Conservation (phyloP, 768 basidiomycete species). For the Neoboletus brunneissimus region DNA sequence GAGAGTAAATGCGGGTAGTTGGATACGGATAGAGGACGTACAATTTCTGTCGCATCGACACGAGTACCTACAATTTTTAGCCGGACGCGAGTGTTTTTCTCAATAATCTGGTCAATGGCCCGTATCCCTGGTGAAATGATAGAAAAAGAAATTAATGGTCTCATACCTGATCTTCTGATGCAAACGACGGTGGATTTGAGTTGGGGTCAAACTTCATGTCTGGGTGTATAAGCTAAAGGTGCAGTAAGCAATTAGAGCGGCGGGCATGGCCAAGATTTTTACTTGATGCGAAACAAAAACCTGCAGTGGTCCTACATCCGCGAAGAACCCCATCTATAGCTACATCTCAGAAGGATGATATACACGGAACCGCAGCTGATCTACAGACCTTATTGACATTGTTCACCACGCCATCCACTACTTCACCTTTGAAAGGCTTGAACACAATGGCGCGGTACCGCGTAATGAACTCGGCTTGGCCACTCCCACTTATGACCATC, state of each 20-base stretch:
- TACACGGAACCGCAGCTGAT: neutral
- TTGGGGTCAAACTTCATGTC: conserved; percentile 96
- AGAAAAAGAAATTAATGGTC: neutral
- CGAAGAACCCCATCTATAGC: conserved; percentile 94
- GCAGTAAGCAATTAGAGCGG: conserved; percentile 3
- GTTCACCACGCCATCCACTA: conserved; percentile 93
- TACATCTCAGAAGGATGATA: neutral
- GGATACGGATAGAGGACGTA: conserved; percentile 39
- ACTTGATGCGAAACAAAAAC: conserved; percentile 98
- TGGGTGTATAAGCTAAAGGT: conserved; percentile 80
- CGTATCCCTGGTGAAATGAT: neutral
- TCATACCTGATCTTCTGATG: conserved; percentile 80
- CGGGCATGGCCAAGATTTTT: conserved; percentile 22
- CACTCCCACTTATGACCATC: conserved; percentile 86
- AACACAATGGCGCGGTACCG: conserved; percentile 96
- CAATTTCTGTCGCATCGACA: conserved; percentile 97
- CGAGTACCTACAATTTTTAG: conserved; percentile 98
- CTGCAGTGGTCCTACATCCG: conserved; percentile 89
- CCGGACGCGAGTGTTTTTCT: conserved; percentile 88
- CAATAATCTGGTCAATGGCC: conserved; percentile 62
- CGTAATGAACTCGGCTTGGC: conserved; percentile 94
- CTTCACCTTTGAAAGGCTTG: conserved; percentile 99
- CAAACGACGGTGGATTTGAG: conserved; percentile 94
- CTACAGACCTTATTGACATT: conserved; percentile 87
- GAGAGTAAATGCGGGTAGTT: neutral